Percentiles rank a stretch among this genome's conserved stretches.
Conservation (phyloP, 257 asterid species). For the Solanum medicagineum region DNA sequence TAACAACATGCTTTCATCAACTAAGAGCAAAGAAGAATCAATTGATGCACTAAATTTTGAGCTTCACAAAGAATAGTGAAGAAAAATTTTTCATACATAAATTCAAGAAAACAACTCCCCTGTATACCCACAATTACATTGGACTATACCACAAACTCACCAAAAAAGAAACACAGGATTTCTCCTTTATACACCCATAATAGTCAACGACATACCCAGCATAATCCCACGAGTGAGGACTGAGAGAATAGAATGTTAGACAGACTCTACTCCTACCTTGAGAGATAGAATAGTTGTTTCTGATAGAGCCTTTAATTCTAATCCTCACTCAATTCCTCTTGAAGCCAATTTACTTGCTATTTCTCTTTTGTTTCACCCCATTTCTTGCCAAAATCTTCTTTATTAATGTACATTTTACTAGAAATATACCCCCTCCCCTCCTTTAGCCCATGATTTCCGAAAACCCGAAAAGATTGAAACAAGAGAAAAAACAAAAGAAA, state of each 20-base stretch:
- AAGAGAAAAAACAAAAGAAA: neutral
- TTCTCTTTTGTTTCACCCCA: neutral
- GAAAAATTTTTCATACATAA: neutral
- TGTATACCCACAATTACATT: neutral
- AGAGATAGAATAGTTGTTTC: neutral
- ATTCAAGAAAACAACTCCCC: neutral
- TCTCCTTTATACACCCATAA: conserved; percentile 16
- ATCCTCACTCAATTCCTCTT: neutral
- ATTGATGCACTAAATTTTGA: neutral
- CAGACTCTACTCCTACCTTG: neutral
- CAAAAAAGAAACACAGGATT: neutral
- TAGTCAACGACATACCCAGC: neutral
- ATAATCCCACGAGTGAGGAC: neutral
- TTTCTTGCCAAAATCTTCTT: neutral
- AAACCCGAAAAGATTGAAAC: neutral
- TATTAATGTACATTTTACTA: conserved; percentile 38
- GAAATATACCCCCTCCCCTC: conserved; percentile 17
- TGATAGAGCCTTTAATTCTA: neutral
- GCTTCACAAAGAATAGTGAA: neutral
- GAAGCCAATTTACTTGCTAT: conserved; percentile 4
- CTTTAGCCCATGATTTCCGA: neutral
- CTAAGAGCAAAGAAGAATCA: neutral
- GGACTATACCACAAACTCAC: conserved; percentile 6
- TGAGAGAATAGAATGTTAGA: neutral
- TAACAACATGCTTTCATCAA: neutral